Evolutionary conservation across 371 early-diverging fungal species (phyloP), one percentile per base, ranked within the genome.

Genomic region (Basidiobolus meristosporus): DNA sequence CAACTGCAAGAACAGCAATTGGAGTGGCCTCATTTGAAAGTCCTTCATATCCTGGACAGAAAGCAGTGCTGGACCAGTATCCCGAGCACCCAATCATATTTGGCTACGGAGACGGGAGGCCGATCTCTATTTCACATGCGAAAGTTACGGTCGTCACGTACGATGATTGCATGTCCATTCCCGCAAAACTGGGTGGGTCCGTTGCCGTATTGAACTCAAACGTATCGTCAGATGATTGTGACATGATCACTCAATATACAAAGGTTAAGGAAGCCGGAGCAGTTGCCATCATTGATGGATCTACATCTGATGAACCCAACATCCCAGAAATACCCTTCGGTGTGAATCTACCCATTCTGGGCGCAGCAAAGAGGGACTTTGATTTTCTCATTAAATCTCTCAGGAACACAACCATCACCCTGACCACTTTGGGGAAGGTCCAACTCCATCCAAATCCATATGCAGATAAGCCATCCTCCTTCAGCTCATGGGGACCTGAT

Each of bases 1-100:
- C 72, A 12, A 50, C 77, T 10, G 73, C 73, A 1, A 44, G 44
- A 10, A 60, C 60, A 26, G 67, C 70, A 5, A 51, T 77, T 30
- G 63, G 70, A 11, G 77, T 78, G n/a, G 85, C 77, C 12, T 71
- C 80, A n/a, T 57, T 81, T 9, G 80, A 85, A 34, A 77, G 68
- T 47, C 28, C 38, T 3, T 36, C 44, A 14, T 57, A 52, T 2
- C 35, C 51, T 17, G 54, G 57, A 5, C 22, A 43, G 11, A 40
- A 45, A 9, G 29, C 57, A 14, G 20, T 22, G 14, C 42, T 48
- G 17, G 50, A 34, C 3, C 37, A 39, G 5, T 36, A 17, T 21
- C 15, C 38, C 12, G 22, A 36, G 39, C 42, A 45, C 1, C 40
- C 46, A 39, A 15, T 36, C 12, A 37, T 34, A 20, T 48, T 51